Evolutionary conservation across 148 eudicot genomes (phyloP), one percentile per base, ranked within the genome.

Genomic region (Persicaria tinctoria): DNA sequence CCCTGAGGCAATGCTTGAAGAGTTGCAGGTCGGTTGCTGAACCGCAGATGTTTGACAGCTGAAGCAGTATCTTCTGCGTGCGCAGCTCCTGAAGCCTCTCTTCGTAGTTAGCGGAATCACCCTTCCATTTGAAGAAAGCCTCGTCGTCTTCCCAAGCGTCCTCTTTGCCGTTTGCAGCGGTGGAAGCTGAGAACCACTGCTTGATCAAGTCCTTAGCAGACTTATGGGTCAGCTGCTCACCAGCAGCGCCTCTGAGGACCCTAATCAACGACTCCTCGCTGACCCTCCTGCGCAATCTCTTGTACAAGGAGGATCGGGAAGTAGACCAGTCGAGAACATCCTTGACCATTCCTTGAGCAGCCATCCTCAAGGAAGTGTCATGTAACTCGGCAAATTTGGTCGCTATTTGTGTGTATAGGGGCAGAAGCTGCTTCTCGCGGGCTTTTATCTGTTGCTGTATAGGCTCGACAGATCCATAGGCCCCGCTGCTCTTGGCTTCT

Each of bases 341-440:
- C 75, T 68, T 85, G 63, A 96, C 82, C 50, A 90, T 96, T 27
- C 88, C 99, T 81, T 89, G 92, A 2, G 91, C 94, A 69, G 89
- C 92, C 99, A 96, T 96, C 72, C 99, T 87, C 41, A 86, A 79
- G 13, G 99, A 89, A 9, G 94, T 90, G 76, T 96, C 99, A 54
- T 96, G 97, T 41, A 96, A 82, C 78, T 96, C 97, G 1, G 97
- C 97, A 79, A 96, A 96, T 74, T 87, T 92, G 4, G 94, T 96
- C 41, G 99, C 99, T 78, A 96, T 86, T 74, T 96, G 97, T 59
- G 94, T 92, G 86, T 92, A 92, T 4, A 89, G 45, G 5, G 97
- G 99, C 73, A 96, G 73, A 76, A 96, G 93, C 82, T 87, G 91
- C 70, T 88, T 92, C 76, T 95, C 97, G n/a, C 99, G 89, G 11